phyloP scores from a whole-genome alignment of 192 early-diverging fungal genomes.

The Allomyces arbusculus region DNA sequence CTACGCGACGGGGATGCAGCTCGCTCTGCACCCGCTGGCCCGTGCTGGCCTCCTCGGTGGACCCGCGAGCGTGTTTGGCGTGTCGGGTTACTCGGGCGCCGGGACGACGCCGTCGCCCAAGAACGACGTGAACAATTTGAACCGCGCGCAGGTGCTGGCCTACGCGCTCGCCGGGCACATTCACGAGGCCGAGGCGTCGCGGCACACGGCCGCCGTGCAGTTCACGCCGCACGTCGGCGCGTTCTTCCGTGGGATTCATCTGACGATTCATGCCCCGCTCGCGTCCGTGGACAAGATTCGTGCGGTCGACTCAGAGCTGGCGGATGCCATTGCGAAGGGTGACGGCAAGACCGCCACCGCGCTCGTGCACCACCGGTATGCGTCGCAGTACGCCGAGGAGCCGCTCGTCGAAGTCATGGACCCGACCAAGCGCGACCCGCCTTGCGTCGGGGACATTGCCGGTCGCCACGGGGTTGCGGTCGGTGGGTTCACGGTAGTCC shows the following conservation, averaged over 20 bases:
- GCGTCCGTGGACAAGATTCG: slow-evolving; percentile 42
- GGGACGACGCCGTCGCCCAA: slow-evolving; percentile 92
- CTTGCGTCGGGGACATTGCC: slow-evolving; percentile 75
- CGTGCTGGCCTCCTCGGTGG: slow-evolving; percentile 15
- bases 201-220: slow-evolving; percentile 28
- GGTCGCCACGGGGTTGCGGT: slow-evolving; percentile 72
- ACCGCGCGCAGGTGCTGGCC: slow-evolving; percentile 69
- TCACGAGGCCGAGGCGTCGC: slow-evolving; percentile 79
- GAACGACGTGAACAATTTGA: slow-evolving; percentile 70
- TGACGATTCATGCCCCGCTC: slow-evolving; percentile 79
- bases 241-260: slow-evolving; percentile 56
- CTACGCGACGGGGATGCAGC: slow-evolving; percentile 93
- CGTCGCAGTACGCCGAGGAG: slow-evolving; percentile 53
- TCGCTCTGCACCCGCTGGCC: slow-evolving; percentile 61
- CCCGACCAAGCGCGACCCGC: slow-evolving; percentile 24
- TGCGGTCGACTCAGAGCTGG: slow-evolving; percentile 25
- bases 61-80: slow-evolving; percentile 70
- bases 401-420: slow-evolving; percentile 54
- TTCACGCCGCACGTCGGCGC: slow-evolving; percentile 16
- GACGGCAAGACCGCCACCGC: slow-evolving; percentile 6
- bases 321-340: too few species aligned
- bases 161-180: slow-evolving; percentile 88
- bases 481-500: slow-evolving; percentile 80
- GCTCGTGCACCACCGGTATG: slow-evolving; percentile 19
- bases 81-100: slow-evolving; percentile 96